These are phyloP conservation scores for Mycosphaerella arachidis DNA, from an alignment of 2,329 filamentous ascomycete genomes.

Conservation along the genomic window DNA sequence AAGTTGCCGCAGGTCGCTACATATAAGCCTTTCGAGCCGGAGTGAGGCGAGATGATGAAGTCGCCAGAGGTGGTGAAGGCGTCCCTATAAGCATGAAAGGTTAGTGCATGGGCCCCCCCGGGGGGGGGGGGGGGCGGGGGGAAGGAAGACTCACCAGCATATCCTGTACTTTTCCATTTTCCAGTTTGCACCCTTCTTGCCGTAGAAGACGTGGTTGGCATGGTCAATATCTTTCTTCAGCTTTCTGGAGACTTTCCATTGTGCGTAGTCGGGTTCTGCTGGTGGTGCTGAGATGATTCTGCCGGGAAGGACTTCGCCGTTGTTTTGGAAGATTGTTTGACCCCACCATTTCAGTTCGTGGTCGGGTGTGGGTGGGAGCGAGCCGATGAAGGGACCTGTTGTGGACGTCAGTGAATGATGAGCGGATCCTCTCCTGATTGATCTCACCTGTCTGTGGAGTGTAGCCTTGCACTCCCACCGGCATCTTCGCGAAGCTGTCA, in stretches of 20 bases:
- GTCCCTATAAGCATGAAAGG: constrained; percentile 47
- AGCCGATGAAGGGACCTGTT: constrained; percentile 50
- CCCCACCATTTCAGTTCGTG: constrained; percentile 57
- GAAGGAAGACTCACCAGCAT: constrained; percentile 56
- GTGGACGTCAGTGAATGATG: neutral
- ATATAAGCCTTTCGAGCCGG: constrained; percentile 39
- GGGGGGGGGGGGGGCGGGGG: neutral
- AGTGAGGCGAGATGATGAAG: constrained; percentile 46
- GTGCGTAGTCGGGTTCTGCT: constrained; percentile 52
- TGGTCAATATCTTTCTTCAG: constrained; percentile 58
- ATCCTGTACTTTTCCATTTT: constrained; percentile 59
- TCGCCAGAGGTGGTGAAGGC: constrained; percentile 58
- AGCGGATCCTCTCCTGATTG: neutral
- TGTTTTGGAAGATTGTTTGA: constrained; percentile 56
- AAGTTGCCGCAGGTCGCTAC: constrained; percentile 45
- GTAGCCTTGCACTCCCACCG: constrained; percentile 45
- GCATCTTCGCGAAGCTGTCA: constrained; percentile 38
- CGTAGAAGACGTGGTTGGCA: constrained; percentile 57
- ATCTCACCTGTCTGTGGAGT: constrained; percentile 25
- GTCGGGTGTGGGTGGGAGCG: constrained; percentile 50
- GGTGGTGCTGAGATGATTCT: constrained; percentile 56
- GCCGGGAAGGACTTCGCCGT: constrained; percentile 48
- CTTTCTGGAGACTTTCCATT: constrained; percentile 56
- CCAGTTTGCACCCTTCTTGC: constrained; percentile 52
- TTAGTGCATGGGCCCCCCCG: neutral